Conservation (phyloP, 768 basidiomycete species). For the Crassisporium funariophilum region DNA sequence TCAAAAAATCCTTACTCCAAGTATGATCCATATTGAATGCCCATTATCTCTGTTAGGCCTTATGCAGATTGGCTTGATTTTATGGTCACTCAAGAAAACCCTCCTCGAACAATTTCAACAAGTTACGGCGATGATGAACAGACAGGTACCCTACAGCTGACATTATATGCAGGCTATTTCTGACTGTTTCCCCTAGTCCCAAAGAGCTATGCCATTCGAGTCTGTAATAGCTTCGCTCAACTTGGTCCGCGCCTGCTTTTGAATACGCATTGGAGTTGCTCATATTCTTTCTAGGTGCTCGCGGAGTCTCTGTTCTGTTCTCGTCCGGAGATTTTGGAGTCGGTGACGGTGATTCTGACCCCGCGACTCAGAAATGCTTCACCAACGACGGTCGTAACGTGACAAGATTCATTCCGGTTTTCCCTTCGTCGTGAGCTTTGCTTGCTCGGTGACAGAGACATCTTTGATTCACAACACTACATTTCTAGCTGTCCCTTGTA, state of each 20-base stretch:
- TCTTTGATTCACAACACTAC: conserved; percentile 1
- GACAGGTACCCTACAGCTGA: conserved; percentile 45
- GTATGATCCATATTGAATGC: neutral
- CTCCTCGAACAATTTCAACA: conserved; percentile 67
- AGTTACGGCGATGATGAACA: conserved; percentile 78
- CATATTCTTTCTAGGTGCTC: conserved; percentile 43
- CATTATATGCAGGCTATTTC: neutral
- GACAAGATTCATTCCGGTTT: conserved; percentile 56
- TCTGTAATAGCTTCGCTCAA: conserved; percentile 63
- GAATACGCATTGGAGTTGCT: neutral
- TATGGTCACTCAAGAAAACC: conserved; percentile 43
- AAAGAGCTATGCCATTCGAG: conserved; percentile 53
- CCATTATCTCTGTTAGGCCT: conserved; percentile 20
- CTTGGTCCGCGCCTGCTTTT: conserved; percentile 38
- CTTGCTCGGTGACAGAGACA: neutral
- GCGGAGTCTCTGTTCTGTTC: conserved; percentile 67
- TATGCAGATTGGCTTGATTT: conserved; percentile 61
- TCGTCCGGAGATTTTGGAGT: conserved; percentile 71
- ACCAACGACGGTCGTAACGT: conserved; percentile 60
- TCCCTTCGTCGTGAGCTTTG: conserved; percentile 56
- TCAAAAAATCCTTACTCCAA: neutral
- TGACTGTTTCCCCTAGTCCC: conserved; percentile 45
- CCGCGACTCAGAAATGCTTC: conserved; percentile 52
- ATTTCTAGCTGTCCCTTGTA: conserved; percentile 56
- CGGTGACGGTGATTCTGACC: conserved; percentile 60